Evolutionary conservation across 805 yeast genomes (phyloP), one percentile per base, ranked within the genome.

Genomic region (Lachancea fermentati): DNA sequence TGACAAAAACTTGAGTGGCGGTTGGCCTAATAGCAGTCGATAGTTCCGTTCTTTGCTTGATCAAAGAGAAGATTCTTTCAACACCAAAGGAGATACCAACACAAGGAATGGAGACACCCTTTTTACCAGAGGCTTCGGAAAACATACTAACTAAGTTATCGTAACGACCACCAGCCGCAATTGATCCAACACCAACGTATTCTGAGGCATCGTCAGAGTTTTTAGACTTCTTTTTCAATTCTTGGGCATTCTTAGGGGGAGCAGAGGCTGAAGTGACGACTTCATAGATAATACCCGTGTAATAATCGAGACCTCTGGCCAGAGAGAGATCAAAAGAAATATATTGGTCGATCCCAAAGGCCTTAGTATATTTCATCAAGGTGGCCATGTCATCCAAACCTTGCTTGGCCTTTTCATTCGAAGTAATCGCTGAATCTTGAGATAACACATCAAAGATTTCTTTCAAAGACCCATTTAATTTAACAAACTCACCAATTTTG

Each of bases 131-230:
- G 32, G 94, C 80, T 45, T 75, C 74, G 39, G 87, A 76, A 62
- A 93, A 93, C 98, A 93, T 93, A 52, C 96, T 96, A 29, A 93
- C 97, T 45, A 93, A 76, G 55, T 84, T 83, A 65, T 93, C 98
- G 65, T 93, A 93, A 65, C 98, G 85, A 49, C 98, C 98, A 68
- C 98, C 98, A 36, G 96, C 98, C 37, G 96, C 96, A 57, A 93
- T 88, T 4, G 98, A 93, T 26, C 98, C 98, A 32, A 91, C 96
- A 53, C 98, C 98, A 40, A 93, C 97, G 54, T 85, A 87, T 49
- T 86, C 97, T 39, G 95, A 85, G 42, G 96, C 96, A 64, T 93
- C 97, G 50, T 87, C 96, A 38, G 76, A 91, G 13, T 75, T 85
- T 18, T 54, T 49, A 36, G 72, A 61, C 50, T 66, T 67, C 63